These are phyloP conservation scores for Leccinum solheimii DNA, from an alignment of 1,284 basidiomycete species.

Conservation along the genomic window DNA sequence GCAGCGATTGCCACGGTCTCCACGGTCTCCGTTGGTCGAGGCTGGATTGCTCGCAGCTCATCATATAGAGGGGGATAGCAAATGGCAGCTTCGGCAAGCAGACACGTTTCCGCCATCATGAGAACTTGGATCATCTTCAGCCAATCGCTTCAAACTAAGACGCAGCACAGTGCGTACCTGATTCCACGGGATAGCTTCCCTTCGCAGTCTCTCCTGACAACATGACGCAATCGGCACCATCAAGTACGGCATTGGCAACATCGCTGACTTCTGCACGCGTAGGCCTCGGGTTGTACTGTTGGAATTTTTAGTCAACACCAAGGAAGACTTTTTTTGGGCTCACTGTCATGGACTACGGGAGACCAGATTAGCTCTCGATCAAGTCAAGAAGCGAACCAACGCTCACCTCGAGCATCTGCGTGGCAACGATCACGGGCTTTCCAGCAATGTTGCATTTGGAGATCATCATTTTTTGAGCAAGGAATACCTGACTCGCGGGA, in stretches of 20 bases:
- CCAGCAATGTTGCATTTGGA: conserved; percentile 96
- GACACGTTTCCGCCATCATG: conserved; percentile 99
- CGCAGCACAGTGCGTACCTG: conserved; percentile 54
- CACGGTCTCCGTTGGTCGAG: conserved; percentile 86
- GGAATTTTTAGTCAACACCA: conserved; percentile 15
- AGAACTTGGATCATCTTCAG: conserved; percentile 57
- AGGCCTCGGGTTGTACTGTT: conserved; percentile 90
- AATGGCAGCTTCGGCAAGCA: conserved; percentile 91
- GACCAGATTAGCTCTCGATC: conserved; percentile 14
- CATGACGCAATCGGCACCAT: conserved; percentile 98
- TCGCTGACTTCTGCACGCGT: conserved; percentile 97
- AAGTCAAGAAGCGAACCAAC: not conserved
- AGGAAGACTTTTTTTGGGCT: conserved; percentile 24
- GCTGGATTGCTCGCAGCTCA: conserved; percentile 77
- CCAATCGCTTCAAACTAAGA: not conserved
- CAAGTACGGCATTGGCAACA: conserved; percentile 96
- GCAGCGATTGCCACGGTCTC: conserved; percentile 95
- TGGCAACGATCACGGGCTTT: conserved; percentile 98
- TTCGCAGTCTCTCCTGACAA: conserved; percentile 97
- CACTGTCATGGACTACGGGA: conserved; percentile 87
- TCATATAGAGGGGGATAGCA: conserved; percentile 93
- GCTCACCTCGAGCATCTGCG: conserved; percentile 97
- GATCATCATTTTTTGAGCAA: conserved; percentile 99
- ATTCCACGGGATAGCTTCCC: conserved; percentile 90
- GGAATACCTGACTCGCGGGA: conserved; percentile 95